Evolutionary conservation across 208 protist species (phyloP).

Genomic region (Acanthamoeba lenticulata): DNA sequence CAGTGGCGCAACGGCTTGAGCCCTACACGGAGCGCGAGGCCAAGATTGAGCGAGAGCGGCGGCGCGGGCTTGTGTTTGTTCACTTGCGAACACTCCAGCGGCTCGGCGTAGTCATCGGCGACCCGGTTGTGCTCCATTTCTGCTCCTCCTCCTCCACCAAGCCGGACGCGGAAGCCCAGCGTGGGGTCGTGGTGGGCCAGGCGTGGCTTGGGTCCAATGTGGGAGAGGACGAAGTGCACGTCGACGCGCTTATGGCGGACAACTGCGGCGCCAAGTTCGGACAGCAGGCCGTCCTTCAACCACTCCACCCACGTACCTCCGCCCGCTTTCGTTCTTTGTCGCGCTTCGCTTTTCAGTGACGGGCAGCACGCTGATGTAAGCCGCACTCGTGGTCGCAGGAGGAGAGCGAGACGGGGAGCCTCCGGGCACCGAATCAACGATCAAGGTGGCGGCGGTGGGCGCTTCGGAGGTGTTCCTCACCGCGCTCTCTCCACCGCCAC

Average conservation of each 20-base stretch:
- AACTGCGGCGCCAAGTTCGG: conserved; percentile 17
- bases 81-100: conserved; percentile 18
- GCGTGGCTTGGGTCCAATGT: conserved; percentile 3
- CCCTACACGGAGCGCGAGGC: conserved; percentile 45
- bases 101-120: conserved; percentile 37
- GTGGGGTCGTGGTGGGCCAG: conserved; percentile 25
- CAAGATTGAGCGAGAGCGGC: neutral
- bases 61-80: conserved; percentile 1
- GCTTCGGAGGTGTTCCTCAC: neutral
- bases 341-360: neutral
- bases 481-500: neutral
- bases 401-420: neutral
- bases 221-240: conserved; percentile 13
- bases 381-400: neutral
- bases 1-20: neutral
- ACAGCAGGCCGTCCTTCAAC: neutral
- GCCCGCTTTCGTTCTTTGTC: neutral
- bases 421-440: neutral
- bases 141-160: neutral
- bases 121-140: neutral
- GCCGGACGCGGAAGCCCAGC: neutral
- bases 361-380: neutral
- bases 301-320: neutral
- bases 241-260: conserved; percentile 1
- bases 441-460: neutral